Conservation (phyloP, 106 monocot species). For the Hemerocallis citrina region DNA sequence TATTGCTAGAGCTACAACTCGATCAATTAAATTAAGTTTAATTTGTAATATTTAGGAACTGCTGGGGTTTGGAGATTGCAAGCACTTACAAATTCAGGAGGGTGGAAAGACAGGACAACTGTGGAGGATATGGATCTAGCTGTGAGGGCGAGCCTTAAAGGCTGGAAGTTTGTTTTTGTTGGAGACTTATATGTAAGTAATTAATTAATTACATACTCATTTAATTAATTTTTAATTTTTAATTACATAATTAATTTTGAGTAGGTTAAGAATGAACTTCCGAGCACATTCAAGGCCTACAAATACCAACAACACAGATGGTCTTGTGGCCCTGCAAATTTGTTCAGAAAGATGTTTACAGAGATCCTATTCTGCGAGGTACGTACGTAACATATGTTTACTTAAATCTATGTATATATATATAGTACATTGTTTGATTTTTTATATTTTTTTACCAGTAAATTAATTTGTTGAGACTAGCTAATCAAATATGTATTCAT, state of each 20-base stretch:
- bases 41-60: conserved; percentile 27
- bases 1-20: background rate
- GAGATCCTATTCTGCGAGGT: conserved; percentile 10
- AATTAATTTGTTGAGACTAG: no score
- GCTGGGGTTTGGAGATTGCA: conserved; percentile 64
- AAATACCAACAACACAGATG: conserved; percentile 25
- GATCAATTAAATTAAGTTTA: no score
- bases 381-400: no score
- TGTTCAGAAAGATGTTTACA: conserved; percentile 20
- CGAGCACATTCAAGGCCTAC: conserved; percentile 24
- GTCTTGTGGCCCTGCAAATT: conserved; percentile 28
- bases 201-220: background rate
- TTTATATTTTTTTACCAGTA: no score
- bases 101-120: conserved; percentile 77
- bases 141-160: conserved; percentile 45
- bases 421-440: no score
- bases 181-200: conserved; percentile 26
- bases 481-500: no score
- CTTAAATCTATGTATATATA: no score
- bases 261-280: conserved; percentile 27
- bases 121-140: conserved; percentile 74
- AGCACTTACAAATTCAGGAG: conserved; percentile 53
- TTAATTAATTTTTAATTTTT: no score
- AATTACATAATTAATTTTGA: background rate
- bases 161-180: conserved; percentile 60